Conservation (phyloP, 2,329 filamentous ascomycete species). For the Furcasterigmium furcatum region DNA sequence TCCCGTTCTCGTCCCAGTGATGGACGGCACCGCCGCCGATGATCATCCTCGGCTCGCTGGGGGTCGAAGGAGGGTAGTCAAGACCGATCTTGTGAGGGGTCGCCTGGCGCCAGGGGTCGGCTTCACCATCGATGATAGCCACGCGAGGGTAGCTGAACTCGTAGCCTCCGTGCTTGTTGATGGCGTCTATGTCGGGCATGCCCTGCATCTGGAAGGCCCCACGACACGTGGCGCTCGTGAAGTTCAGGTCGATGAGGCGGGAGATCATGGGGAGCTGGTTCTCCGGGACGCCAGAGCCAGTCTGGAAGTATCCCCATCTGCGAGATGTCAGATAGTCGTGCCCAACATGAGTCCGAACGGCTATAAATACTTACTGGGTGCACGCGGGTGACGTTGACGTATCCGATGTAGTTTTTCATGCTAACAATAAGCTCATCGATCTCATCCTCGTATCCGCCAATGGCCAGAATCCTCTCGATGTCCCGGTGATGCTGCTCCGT, state of each 20-base stretch:
- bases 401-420: slow-evolving; percentile 52
- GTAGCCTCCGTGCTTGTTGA: slow-evolving; percentile 77
- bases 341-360: accelerated
- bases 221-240: slow-evolving; percentile 58
- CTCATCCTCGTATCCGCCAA: slow-evolving; percentile 28
- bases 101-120: slow-evolving; percentile 77
- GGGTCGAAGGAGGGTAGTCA: slow-evolving; percentile 53
- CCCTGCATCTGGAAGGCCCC: slow-evolving; percentile 67
- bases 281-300: slow-evolving; percentile 65
- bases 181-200: slow-evolving; percentile 57
- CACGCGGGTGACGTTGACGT: slow-evolving; percentile 30
- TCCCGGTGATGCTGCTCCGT: slow-evolving; percentile 29
- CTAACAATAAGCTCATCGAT: slow-evolving; percentile 35
- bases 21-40: slow-evolving; percentile 69
- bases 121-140: slow-evolving; percentile 73
- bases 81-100: slow-evolving; percentile 67
- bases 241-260: slow-evolving; percentile 63
- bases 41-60: slow-evolving; percentile 67
- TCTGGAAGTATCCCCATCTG: slow-evolving; percentile 77
- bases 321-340: slow-evolving; percentile 10
- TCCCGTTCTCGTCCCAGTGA: slow-evolving; percentile 74
- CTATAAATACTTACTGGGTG: slow-evolving; percentile 42
- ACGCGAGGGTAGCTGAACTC: slow-evolving; percentile 71
- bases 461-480: slow-evolving; percentile 33
- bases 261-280: slow-evolving; percentile 68